Conservation (phyloP, 192 early-diverging fungal species). For the Coemansia sp. region DNA sequence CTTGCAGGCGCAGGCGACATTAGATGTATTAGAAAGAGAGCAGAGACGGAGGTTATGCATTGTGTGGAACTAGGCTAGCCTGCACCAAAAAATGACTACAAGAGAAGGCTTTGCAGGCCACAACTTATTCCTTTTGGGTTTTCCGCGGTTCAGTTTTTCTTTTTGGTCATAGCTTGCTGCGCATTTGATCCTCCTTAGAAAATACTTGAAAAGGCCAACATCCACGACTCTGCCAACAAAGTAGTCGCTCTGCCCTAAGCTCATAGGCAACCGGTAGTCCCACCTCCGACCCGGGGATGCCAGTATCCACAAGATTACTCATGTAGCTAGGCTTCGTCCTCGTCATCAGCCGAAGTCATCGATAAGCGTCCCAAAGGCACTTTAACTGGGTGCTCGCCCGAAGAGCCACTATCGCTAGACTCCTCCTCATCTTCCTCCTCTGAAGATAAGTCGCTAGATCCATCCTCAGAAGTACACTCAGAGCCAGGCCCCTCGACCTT, state of each 20-base stretch:
- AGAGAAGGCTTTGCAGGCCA: not conserved
- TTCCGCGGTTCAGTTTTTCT: no score
- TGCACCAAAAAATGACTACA: no score
- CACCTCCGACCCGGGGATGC: not conserved
- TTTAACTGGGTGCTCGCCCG: not conserved
- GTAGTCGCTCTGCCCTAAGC: not conserved
- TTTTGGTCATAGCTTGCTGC: no score
- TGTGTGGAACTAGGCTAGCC: no score
- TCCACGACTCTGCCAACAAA: not conserved
- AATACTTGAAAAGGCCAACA: no score
- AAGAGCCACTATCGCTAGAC: not conserved
- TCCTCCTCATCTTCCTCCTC: not conserved
- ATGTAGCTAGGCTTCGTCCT: not conserved
- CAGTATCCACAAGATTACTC: not conserved
- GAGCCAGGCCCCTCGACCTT: not conserved
- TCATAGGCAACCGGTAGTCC: not conserved
- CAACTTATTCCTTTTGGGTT: not conserved
- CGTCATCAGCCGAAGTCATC: not conserved
- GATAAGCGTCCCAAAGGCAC: not conserved
- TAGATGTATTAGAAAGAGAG: not conserved
- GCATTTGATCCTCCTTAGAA: no score
- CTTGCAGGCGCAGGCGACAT: not conserved
- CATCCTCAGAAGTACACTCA: not conserved
- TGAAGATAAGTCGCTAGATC: not conserved
- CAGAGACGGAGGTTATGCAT: not conserved